Evolutionary conservation across 371 early-diverging fungal species (phyloP), one percentile per base, ranked within the genome.

Genomic region (Sporodiniella umbellata): DNA sequence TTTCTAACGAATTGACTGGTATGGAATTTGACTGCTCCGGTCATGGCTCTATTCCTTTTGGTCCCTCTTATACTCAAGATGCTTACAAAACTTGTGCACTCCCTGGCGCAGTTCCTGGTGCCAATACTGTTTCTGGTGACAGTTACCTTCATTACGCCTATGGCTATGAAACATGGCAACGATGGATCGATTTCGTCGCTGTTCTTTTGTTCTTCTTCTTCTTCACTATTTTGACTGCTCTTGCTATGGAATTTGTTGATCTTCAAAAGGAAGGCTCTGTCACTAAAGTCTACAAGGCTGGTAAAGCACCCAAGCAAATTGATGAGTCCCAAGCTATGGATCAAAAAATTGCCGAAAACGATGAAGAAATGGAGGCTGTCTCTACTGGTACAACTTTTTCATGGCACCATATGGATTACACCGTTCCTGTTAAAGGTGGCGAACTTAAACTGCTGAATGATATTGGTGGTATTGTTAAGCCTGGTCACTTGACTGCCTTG

Each of bases 401-500:
- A 2, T 83, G 83, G 83, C 72, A 73, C 42, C 56, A 77, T 25
- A 67, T 83, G 33, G 59, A 75, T 42, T 83, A 83, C 46, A 73
- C 74, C 2, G 83, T 83, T 11, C 81, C 83, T 12, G 67, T 73
- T 54, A 81, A 81, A 59, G 79, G 76, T 33, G 78, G 76, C 42
- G 44, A 65, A 22, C 66, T 68, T 24, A 72, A 81, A 60, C 66
- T 81, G 19, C 61, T 81, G 33, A 65, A 73, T 54, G 70, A 75
- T 35, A 62, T 85, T 30, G 59, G 59, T 52, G 71, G 76, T 31
- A 77, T 79, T 45, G 74, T 74, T 38, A 68, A 76, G 45, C 79
- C 80, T 37, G 61, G 79, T 22, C 63, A 81, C 42, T 66, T 88
- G 67, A 81, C 83, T 8, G 94, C 92, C n/a, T 66, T 93, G 12